A percentile compares a stretch with the other conserved stretches of the same genome.
Conservation (phyloP, 306 rosid genomes). For the Potentilla sterilis region DNA sequence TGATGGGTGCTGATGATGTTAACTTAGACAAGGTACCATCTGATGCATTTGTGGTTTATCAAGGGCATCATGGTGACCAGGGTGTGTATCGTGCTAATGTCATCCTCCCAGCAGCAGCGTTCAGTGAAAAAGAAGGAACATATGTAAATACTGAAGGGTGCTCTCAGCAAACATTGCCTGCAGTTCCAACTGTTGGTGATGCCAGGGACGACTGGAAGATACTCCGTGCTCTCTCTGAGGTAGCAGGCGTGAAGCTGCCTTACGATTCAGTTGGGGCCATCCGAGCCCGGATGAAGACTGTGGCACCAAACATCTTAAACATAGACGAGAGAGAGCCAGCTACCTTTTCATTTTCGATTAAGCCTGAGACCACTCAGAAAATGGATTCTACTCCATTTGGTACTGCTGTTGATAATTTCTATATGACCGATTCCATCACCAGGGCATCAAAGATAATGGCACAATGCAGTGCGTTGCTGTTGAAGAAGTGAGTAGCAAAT, state of each 20-base stretch:
- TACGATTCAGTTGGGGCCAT: constrained; percentile 72
- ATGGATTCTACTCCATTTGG: constrained; percentile 54
- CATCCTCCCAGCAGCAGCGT: constrained; percentile 84
- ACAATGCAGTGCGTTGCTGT: constrained; percentile 80
- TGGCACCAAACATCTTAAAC: constrained; percentile 82
- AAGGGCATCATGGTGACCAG: constrained; percentile 95
- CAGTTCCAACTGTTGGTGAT: constrained; percentile 96
- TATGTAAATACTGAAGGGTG: constrained; percentile 93
- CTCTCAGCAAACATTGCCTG: constrained; percentile 86
- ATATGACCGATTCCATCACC: constrained; percentile 97
- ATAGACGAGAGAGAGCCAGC: constrained; percentile 80
- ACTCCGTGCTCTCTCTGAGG: constrained; percentile 85
- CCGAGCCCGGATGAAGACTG: constrained; percentile 61
- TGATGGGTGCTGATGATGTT: constrained; percentile 98
- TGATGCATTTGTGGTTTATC: constrained; percentile 95
- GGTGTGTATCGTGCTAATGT: constrained; percentile 87
- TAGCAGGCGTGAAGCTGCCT: constrained; percentile 64
- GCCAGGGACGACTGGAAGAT: constrained; percentile 99
- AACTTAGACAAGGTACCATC: constrained; percentile 60
- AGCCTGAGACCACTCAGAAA: constrained; percentile 51
- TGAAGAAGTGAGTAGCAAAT: constrained; percentile 63
- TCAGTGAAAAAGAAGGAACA: constrained; percentile 96
- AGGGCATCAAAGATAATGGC: constrained; percentile 99
- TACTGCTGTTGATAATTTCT: constrained; percentile 72
- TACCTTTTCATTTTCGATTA: constrained; percentile 63